phyloP scores from a whole-genome alignment of 2,329 filamentous ascomycete species.

The Dissoconium aciculare region DNA sequence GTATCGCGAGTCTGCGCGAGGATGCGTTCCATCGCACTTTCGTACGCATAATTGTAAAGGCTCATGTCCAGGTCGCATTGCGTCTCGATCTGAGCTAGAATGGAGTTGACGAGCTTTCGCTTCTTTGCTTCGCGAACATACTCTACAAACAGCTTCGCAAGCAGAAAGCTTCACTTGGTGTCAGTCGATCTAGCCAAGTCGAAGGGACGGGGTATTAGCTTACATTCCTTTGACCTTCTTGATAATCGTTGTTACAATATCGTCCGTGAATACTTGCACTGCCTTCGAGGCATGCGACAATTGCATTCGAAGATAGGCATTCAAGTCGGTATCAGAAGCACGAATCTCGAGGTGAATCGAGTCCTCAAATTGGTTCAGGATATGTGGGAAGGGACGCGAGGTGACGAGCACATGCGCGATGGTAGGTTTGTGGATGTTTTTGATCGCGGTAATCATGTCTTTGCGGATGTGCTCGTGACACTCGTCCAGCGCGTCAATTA shows the following conservation, averaged over 20 bases:
- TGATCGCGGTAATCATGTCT: conserved; percentile 1
- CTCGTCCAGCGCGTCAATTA: conserved; percentile 1
- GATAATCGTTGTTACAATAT: neutral
- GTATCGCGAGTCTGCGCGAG: neutral
- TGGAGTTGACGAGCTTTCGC: neutral
- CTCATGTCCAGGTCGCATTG: neutral
- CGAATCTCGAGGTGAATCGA: neutral
- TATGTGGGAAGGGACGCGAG: neutral
- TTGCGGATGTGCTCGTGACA: neutral
- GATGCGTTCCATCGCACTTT: neutral
- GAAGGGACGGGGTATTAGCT: neutral
- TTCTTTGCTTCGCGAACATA: neutral
- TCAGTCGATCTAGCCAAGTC: too few relatives aligned
- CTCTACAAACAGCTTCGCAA: neutral
- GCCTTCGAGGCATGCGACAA: neutral
- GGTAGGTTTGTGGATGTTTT: neutral
- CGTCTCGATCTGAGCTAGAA: neutral
- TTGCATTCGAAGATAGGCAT: neutral
- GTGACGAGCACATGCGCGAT: neutral
- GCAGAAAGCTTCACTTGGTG: neutral
- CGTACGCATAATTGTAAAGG: neutral
- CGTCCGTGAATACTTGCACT: too few relatives aligned
- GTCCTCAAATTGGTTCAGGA: neutral
- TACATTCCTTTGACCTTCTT: neutral
- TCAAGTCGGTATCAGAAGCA: neutral